Evolutionary conservation across 1,139 yeast species (phyloP).

Genomic region (Nakaseomyces delphensis): DNA sequence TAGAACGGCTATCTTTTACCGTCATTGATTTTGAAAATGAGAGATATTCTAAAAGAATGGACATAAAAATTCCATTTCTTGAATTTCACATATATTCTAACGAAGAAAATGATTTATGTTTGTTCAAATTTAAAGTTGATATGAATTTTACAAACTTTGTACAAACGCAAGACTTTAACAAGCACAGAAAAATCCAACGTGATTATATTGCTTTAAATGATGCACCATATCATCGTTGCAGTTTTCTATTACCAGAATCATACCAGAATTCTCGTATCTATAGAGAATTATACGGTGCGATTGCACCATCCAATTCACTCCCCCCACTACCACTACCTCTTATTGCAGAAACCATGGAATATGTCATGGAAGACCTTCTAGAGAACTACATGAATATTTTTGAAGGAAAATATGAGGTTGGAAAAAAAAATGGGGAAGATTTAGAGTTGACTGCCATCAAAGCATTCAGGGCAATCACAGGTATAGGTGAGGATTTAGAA

Average conservation of each 20-base stretch:
- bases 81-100: constrained; percentile 24
- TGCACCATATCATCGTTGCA: constrained; percentile 71
- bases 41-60: constrained; percentile 51
- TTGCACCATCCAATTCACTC: constrained; percentile 52
- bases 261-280: constrained; percentile 39
- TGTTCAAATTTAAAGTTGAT: constrained; percentile 43
- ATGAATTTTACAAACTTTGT: constrained; percentile 51
- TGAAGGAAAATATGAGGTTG: constrained; percentile 3
- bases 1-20: constrained; percentile 39
- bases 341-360: constrained; percentile 37
- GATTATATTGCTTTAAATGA: constrained; percentile 62
- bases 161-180: constrained; percentile 43
- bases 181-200: constrained; percentile 48
- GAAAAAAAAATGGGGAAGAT: constrained; percentile 5
- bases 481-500: background rate
- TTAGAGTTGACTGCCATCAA: constrained; percentile 2
- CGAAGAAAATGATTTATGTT: constrained; percentile 13
- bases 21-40: constrained; percentile 64
- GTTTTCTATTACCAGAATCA: constrained; percentile 54
- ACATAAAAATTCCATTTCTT: constrained; percentile 41
- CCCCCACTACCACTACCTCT: constrained; percentile 63
- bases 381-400: constrained; percentile 12
- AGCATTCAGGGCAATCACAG: constrained; percentile 3
- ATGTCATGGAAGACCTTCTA: constrained; percentile 34
- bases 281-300: constrained; percentile 41